Conservation (phyloP, 495 filamentous ascomycete species). For the Podospora pseudoanserina region DNA sequence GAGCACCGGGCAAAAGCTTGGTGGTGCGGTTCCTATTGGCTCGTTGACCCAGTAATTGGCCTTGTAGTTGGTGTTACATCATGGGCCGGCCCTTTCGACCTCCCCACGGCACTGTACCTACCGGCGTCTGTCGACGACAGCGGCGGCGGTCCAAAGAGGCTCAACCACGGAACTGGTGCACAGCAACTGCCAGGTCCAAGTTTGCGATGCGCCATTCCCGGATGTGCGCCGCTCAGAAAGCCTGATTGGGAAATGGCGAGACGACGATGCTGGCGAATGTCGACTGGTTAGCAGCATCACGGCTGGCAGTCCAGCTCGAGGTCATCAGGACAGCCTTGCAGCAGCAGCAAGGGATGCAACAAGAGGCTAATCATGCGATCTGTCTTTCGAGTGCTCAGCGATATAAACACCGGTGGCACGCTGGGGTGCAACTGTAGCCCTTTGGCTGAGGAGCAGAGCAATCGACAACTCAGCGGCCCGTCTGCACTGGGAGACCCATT, state of each 20-base stretch:
- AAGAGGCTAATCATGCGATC: slow-evolving; percentile 22
- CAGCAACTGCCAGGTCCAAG: slow-evolving; percentile 1
- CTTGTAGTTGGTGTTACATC: slow-evolving; percentile 9
- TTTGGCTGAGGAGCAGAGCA: neutral
- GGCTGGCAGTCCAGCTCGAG: slow-evolving; percentile 15
- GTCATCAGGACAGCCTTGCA: slow-evolving; percentile 24
- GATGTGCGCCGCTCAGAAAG: slow-evolving; percentile 12
- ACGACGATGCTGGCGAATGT: slow-evolving; percentile 1
- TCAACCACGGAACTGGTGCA: slow-evolving; percentile 16
- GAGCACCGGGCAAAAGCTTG: neutral
- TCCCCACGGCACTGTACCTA: neutral
- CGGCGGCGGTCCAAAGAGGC: slow-evolving; percentile 4
- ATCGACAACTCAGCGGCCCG: neutral
- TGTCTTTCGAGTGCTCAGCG: neutral
- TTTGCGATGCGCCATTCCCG: slow-evolving; percentile 7
- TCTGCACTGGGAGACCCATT: slow-evolving; percentile 7
- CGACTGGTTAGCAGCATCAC: slow-evolving; percentile 4
- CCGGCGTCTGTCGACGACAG: neutral
- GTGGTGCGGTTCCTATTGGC: neutral
- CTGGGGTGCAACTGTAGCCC: neutral
- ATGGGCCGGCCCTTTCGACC: neutral
- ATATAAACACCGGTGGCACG: slow-evolving; percentile 8
- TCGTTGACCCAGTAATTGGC: slow-evolving; percentile 1
- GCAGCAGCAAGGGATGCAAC: slow-evolving; percentile 5
- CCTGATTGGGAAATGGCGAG: slow-evolving; percentile 17